A percentile compares a stretch with the other conserved stretches of the same genome.
Conservation (phyloP, 2,329 filamentous ascomycete genomes). For the Ilyonectria robusta region DNA sequence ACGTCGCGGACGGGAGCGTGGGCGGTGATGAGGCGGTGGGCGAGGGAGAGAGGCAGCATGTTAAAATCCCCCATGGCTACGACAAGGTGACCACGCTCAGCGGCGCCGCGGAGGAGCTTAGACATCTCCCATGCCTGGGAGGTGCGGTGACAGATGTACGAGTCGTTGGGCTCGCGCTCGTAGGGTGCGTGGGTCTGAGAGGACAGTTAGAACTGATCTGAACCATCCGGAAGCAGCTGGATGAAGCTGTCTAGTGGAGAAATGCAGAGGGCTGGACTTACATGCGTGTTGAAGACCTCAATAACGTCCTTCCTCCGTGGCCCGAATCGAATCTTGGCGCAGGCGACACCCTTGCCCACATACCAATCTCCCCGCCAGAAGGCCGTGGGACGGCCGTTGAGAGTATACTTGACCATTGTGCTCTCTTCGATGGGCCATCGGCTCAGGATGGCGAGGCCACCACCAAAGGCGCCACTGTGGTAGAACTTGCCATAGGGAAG, state of each 20-base stretch:
- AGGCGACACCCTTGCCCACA: slow-evolving; percentile 94
- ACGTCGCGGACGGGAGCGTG: slow-evolving; percentile 84
- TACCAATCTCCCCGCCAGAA: slow-evolving; percentile 98
- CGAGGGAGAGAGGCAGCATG: slow-evolving; percentile 89
- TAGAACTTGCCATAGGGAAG: slow-evolving; percentile 96
- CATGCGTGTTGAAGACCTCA: slow-evolving; percentile 95
- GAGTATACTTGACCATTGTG: slow-evolving; percentile 87
- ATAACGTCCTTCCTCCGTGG: slow-evolving; percentile 75
- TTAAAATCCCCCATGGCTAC: slow-evolving; percentile 95
- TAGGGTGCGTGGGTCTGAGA: slow-evolving; percentile 84
- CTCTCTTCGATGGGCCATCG: slow-evolving; percentile 94
- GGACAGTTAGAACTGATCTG: slow-evolving; percentile 9
- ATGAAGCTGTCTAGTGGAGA: slow-evolving; percentile 7
- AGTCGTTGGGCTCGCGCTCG: slow-evolving; percentile 82
- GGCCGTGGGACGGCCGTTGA: slow-evolving; percentile 93
- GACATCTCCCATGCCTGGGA: slow-evolving; percentile 96
- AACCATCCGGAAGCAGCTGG: not conserved
- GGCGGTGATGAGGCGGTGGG: slow-evolving; percentile 85
- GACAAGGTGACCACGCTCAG: slow-evolving; percentile 85
- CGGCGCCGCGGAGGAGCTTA: slow-evolving; percentile 87
- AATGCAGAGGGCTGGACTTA: slow-evolving; percentile 53
- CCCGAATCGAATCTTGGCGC: slow-evolving; percentile 82
- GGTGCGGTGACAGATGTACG: slow-evolving; percentile 90
- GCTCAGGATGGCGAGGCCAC: slow-evolving; percentile 89
- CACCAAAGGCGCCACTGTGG: slow-evolving; percentile 88